Evolutionary conservation across 495 filamentous ascomycete species (phyloP).

Genomic region (Xylaria venustula): DNA sequence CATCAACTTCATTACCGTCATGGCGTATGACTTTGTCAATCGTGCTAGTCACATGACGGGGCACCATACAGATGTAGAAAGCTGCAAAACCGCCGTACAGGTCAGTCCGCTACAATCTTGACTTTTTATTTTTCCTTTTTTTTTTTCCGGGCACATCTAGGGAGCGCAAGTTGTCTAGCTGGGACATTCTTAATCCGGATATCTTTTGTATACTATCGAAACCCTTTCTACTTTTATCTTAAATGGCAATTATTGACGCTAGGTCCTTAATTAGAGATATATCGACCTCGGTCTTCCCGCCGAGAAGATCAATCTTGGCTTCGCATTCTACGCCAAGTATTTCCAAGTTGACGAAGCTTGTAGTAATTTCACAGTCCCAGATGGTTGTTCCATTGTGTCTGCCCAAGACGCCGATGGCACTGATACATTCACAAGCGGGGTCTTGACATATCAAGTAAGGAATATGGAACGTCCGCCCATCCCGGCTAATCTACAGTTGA

Average conservation of each 20-base stretch:
- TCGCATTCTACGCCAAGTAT: slow-evolving; percentile 66
- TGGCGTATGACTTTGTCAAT: slow-evolving; percentile 68
- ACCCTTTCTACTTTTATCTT: no score
- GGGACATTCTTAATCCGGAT: no score
- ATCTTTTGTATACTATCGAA: no score
- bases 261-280: no score
- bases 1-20: slow-evolving; percentile 65
- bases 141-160: no score
- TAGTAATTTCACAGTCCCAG: slow-evolving; percentile 37
- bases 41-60: slow-evolving; percentile 56
- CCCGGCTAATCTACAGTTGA: neutral
- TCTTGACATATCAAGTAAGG: slow-evolving; percentile 48
- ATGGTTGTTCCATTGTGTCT: slow-evolving; percentile 52
- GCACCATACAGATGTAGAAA: slow-evolving; percentile 55
- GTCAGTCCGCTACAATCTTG: no score
- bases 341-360: slow-evolving; percentile 48
- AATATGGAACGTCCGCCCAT: neutral
- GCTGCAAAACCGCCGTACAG: slow-evolving; percentile 45
- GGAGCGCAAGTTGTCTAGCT: no score
- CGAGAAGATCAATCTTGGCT: slow-evolving; percentile 61
- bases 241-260: no score
- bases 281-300: slow-evolving; percentile 48
- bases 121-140: no score
- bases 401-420: slow-evolving; percentile 58
- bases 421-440: slow-evolving; percentile 56